Base-by-base conservation (phyloP, 352 stramenopile species). In the Albugo candida region DNA sequence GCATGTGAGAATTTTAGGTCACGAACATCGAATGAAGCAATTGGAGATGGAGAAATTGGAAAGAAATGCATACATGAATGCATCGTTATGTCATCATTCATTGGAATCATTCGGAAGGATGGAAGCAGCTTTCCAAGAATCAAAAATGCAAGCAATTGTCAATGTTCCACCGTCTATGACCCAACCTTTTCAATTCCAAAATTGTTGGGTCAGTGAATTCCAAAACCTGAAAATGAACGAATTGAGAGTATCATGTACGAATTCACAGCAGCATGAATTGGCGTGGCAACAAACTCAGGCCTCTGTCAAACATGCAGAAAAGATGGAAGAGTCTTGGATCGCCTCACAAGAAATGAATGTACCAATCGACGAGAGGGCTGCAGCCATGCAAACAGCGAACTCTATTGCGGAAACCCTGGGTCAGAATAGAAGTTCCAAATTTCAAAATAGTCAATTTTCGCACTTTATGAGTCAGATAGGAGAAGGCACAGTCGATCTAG, bases 381-480 rank as follows among this genome's bases (percentile, higher is more conserved):
- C 75, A 43, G 62, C 69, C 13, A 60, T 68, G 51, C 61, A 73
- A 18, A 67, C 58, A 10, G 83, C 72, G 12, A 63, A 50, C 48
- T 65, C 82, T 19, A 85, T 87, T 68, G 75, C 75, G 45, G 65
- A 60, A 35, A 74, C 69, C 3, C 82, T 91, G 75, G 69, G 63
- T 44, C 70, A 85, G 54, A 83, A 84, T 53, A 60, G 60, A 10
- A 70, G 88, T 50, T 64, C 70, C 1, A 84, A 83, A 55, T 91
- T 63, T 52, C 74, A 91, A 54, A 80, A 86, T 49, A 91, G 78
- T 59, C 69, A 91, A 46, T 91, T 91, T 48, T 61, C 87, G 40
- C 60, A 85, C 53, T 91, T 91, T 45, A 86, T 91, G 75, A 70
- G 85, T 49, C 63, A 87, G 51, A 67, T 91, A 34, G 67, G 70